Evolutionary conservation across 257 asterid genomes (phyloP), one percentile per base, ranked within the genome.

Genomic region (Solanum lignicaule): DNA sequence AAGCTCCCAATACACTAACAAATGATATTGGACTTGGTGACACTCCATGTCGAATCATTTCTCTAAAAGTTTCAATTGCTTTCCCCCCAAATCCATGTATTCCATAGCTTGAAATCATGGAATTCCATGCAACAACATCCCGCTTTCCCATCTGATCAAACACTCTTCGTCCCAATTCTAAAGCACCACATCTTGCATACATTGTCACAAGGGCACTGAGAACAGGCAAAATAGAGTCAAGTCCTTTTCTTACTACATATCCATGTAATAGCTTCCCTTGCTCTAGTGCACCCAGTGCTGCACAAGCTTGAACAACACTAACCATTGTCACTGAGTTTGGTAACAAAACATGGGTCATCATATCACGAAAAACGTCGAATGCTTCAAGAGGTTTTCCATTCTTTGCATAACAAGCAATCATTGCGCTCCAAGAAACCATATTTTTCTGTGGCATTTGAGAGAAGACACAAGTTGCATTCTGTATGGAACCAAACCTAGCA

Each of bases 291-390:
- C 97, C 93, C 73, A 95, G 89, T 0, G 98, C 89, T 16, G 95
- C 96, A 85, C 98, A 95, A 48, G 98, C 98, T 91, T 94, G 99
- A 69, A 96, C 94, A 88, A 94, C 98, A 81, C 98, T 94, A 76
- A 96, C 98, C 98, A 96, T 95, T 18, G 99, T 96, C 86, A 95
- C 98, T 7, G 99, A 96, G 88, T 95, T 95, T 16, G 99, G 99
- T 89, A 94, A 81, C 88, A 93, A 62, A 58, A 88, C 93, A 60
- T 89, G 93, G 35, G 87, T 91, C 94, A 96, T 91, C 96, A 95
- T 92, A 88, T 93, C 92, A 13, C 91, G 89, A 87, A 96, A 94
- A 90, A 96, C 87, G 83, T 94, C 93, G 39, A 95, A 91, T 5
- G 98, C 98, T 29, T 94, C 96, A 31, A 90, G 90, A 9, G 98